phyloP scores from a whole-genome alignment of 176 grass and related monocot genomes.

The Sorghum bicolor region DNA sequence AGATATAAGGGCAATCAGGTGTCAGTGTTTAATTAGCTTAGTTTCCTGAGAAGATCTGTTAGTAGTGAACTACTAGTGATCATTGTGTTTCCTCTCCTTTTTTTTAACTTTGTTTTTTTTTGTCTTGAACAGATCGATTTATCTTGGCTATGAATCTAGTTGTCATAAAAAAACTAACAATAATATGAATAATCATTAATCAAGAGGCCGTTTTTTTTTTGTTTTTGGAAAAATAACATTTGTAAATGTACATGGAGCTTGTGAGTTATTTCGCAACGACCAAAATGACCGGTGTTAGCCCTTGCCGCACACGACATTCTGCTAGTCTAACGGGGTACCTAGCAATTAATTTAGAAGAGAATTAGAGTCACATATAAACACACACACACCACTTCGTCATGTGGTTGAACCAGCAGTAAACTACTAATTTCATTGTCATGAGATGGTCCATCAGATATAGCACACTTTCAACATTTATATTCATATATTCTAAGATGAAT shows the following conservation, averaged over 20 bases:
- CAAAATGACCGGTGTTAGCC: not conserved
- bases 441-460: not conserved
- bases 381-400: not conserved
- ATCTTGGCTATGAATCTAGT: not conserved
- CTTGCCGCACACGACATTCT: not conserved
- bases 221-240: not conserved
- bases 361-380: not conserved
- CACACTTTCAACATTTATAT: no score
- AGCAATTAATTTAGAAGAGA: not conserved
- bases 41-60: not conserved
- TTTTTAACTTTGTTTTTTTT: no score
- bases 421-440: not conserved
- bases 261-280: not conserved
- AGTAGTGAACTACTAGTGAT: not conserved
- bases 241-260: not conserved
- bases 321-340: not conserved
- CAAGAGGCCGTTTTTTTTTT: not conserved
- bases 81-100: not conserved
- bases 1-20: not conserved
- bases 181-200: no score
- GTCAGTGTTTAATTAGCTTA: not conserved
- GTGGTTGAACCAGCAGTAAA: conserved; percentile 29
- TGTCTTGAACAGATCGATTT: no score
- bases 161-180: not conserved
- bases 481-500: no score